phyloP scores from a whole-genome alignment of 371 early-diverging fungal species.

The Blakeslea trispora region DNA sequence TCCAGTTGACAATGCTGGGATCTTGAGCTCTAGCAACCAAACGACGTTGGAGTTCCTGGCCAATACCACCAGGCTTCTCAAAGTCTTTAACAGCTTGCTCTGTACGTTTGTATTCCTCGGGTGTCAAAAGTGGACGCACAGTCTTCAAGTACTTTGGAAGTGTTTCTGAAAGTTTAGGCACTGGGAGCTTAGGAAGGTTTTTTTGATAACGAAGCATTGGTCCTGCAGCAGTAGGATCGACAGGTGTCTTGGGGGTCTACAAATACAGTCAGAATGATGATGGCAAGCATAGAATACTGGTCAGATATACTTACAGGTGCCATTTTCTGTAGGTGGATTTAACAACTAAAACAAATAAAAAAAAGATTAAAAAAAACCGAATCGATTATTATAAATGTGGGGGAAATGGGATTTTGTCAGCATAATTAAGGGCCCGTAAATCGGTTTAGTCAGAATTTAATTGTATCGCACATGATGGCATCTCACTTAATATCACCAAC shows the following conservation, averaged over 20 bases:
- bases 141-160: constrained; percentile 75
- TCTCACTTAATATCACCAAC: too few relatives aligned
- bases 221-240: constrained; percentile 49
- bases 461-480: background rate
- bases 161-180: constrained; percentile 86
- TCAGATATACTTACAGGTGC: constrained; percentile 12
- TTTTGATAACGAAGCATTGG: constrained; percentile 71
- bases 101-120: constrained; percentile 74
- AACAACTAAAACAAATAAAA: background rate
- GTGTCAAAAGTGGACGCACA: constrained; percentile 75
- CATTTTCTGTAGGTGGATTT: background rate
- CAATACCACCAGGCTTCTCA: constrained; percentile 76
- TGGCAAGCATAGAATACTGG: background rate
- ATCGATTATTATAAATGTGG: background rate
- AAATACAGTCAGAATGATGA: background rate
- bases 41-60: constrained; percentile 83
- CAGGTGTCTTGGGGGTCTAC: constrained; percentile 47
- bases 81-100: constrained; percentile 78
- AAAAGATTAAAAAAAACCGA: background rate
- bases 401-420: background rate
- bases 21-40: constrained; percentile 69
- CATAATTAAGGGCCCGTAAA: background rate
- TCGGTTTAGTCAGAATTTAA: background rate
- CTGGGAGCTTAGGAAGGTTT: constrained; percentile 83
- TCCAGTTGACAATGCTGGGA: constrained; percentile 79